Evolutionary conservation across 306 rosid species (phyloP), one percentile per base, ranked within the genome.

Genomic region (Vicia villosa): DNA sequence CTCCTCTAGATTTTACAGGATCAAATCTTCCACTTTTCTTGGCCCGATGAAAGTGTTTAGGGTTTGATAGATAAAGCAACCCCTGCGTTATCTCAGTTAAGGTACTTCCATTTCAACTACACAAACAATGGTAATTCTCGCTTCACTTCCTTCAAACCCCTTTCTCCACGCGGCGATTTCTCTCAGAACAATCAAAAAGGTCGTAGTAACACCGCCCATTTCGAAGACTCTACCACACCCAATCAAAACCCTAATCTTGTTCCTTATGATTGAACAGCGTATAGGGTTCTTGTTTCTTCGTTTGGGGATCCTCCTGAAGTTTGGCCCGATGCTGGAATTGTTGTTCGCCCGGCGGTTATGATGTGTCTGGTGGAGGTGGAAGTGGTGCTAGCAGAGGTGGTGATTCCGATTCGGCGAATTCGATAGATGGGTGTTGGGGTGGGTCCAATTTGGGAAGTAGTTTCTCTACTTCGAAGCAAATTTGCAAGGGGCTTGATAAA

Each of bases 381-480:
- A 86, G 86, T 1, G 38, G 78, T 38, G 38, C 79, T 38, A 70
- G 67, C 17, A 72, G 83, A 5, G 96, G 84, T 30, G 94, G 89
- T 7, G 96, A 86, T 45, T 84, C 92, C 2, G 34, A 19, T 0
- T 83, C 91, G 10, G n/a, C 13, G 1, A 76, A 82, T 68, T 68
- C 80, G 6, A 89, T 80, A 59, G 99, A 95, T 30, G 92, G 83
- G 37, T 52, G 81, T 49, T 89, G 97, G 97, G 99, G 96, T 61
- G 97, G 99, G 41, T 88, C 97, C 43, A 95, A 79, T 74, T 43
- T 91, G 70, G 97, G 99, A 32, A 66, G 72, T 66, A 77, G 22
- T 75, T 89, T 95, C 49, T 97, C 99, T n/a, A 91, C 96, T 24
- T 97, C 99, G 0, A 95, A 95, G 85, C 97, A 91, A 58, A 87